These are phyloP conservation scores for Castanospermum australe DNA, from an alignment of 306 rosid species.

Conservation along the genomic window DNA sequence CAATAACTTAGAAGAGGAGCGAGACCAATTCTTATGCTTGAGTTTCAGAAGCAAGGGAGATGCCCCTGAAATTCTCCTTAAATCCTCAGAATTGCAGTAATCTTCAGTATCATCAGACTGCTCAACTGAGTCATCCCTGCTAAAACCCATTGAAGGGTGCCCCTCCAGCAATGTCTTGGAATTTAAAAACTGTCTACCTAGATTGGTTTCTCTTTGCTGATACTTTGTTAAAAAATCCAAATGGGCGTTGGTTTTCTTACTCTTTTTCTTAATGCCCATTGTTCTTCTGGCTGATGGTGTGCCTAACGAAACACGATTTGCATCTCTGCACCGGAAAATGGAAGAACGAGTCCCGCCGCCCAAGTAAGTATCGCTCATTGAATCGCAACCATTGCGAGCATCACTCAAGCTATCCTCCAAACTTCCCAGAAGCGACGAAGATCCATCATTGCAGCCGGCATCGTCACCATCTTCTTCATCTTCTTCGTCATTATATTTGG, in stretches of 20 bases:
- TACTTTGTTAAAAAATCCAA: conserved; percentile 50
- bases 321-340: conserved; percentile 47
- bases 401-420: conserved; percentile 70
- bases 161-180: conserved; percentile 48
- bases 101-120: conserved; percentile 76
- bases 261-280: conserved; percentile 40
- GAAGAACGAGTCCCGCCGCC: conserved; percentile 52
- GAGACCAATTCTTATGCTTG: conserved; percentile 62
- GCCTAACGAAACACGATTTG: conserved; percentile 46
- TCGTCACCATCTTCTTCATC: conserved; percentile 43
- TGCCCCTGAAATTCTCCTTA: conserved; percentile 46
- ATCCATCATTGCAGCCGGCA: conserved; percentile 35
- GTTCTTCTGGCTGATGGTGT: conserved; percentile 35
- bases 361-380: conserved; percentile 55
- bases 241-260: conserved; percentile 49
- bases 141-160: conserved; percentile 38
- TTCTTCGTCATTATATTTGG: conserved; percentile 33
- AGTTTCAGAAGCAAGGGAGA: conserved; percentile 75
- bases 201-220: conserved; percentile 41
- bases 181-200: conserved; percentile 40
- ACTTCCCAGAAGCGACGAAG: conserved; percentile 61
- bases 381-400: conserved; percentile 60
- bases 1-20: conserved; percentile 53
- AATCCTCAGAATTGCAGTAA: conserved; percentile 70
- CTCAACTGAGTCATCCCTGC: conserved; percentile 59